phyloP scores from a whole-genome alignment of 192 early-diverging fungal genomes.

The Mortierella alpina region DNA sequence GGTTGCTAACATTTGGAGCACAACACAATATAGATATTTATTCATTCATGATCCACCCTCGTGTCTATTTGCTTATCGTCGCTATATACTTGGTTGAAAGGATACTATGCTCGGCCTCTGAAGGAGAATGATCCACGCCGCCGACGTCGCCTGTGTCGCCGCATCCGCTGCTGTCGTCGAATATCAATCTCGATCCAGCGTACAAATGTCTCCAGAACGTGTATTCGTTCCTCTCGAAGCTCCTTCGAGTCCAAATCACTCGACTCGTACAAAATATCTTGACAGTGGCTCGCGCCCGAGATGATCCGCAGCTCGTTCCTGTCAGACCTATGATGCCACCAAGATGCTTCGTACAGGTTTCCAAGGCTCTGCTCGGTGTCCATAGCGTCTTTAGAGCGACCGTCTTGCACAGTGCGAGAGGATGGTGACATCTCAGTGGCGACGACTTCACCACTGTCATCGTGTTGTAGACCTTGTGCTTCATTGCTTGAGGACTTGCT shows the following conservation, averaged over 20 bases:
- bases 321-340: background rate
- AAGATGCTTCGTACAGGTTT: too few relatives aligned
- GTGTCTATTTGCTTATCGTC: background rate
- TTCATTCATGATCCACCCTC: background rate
- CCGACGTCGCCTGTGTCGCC: background rate
- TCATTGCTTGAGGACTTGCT: too few relatives aligned
- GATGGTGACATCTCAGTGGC: too few relatives aligned
- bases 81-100: background rate
- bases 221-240: constrained; percentile 25
- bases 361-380: background rate
- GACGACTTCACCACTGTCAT: too few relatives aligned
- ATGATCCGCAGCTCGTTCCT: constrained; percentile 33
- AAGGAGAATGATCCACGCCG: too few relatives aligned
- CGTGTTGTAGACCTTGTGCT: too few relatives aligned
- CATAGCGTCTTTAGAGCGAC: too few relatives aligned
- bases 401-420: too few relatives aligned
- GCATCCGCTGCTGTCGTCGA: background rate
- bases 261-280: constrained; percentile 45
- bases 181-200: constrained; percentile 43
- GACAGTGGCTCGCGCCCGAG: constrained; percentile 39
- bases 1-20: background rate
- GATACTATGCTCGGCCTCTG: background rate
- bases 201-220: constrained; percentile 45
- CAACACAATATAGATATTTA: background rate
- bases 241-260: constrained; percentile 20